Evolutionary conservation across 78 protist species (phyloP), one percentile per base, ranked within the genome.

Genomic region (Protostelium mycophagum): DNA sequence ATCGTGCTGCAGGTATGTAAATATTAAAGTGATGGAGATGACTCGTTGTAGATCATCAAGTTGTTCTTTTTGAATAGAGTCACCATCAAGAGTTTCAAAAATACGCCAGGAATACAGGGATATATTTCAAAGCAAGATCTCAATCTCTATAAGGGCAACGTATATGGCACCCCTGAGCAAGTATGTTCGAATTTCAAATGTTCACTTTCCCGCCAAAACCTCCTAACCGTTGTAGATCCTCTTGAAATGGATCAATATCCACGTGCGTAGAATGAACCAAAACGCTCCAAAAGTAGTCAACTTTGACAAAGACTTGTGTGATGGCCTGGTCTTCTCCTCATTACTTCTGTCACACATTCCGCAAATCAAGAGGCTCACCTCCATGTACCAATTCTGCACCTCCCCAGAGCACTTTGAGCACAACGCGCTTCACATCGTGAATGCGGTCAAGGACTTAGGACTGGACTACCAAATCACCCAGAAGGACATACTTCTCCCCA

Each of bases 221-320:
- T n/a, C n/a, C n/a, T n/a, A n/a, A n/a, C n/a, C n/a, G n/a, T n/a
- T n/a, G n/a, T 1, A 28, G 35, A 0, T 91, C 16, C 88, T 91
- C 35, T 88, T 91, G 34, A 10, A 35, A 16, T 91, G 93, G 93
- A 35, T 90, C 83, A 84, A 83, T 29, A 1, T 86, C 34, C 92
- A 90, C 89, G 1, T 0, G 1, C 28, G 34, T 5, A 1, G 34
- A 10, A 31, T 83, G 37, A 83, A 83, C 85, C 28, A 1, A 36
- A 5, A 28, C 83, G 39, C 34, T 35, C 10, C 34, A 29, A 0
- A 38, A 0, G 35, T 90, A 9, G 38, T 10, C 38, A 90, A 85
- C 86, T 90, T 90, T 36, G 92, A 85, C 35, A 10, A 0, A 1
- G 92, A 90, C 25, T 38, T 90, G n/a, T 1, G 89, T 0, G 89